Evolutionary conservation across 2,329 filamentous ascomycete species (phyloP).

Genomic region (Phyllosticta ampelicida): DNA sequence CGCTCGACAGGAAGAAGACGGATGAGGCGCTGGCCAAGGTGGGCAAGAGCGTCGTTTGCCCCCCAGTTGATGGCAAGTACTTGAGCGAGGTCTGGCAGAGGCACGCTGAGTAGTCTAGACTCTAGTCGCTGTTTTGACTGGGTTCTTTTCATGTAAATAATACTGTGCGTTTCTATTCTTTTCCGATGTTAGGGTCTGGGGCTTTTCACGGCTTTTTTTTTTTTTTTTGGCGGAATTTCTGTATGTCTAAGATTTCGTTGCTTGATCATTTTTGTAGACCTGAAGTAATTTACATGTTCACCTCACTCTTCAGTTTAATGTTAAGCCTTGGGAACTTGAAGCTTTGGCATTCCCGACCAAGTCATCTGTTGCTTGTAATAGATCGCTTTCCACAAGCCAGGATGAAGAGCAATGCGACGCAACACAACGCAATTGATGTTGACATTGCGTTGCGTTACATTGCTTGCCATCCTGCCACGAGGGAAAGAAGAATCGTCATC

Average conservation of each 20-base stretch:
- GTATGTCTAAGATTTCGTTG: no score
- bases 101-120: not conserved
- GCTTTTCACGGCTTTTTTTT: not conserved
- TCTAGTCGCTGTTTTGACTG: not conserved
- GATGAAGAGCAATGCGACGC: no score
- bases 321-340: not conserved
- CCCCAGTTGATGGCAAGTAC: not conserved
- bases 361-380: no score
- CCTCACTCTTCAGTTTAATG: not conserved
- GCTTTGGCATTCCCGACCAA: not conserved
- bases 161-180: not conserved
- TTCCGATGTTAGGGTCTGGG: not conserved
- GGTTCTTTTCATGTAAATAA: not conserved
- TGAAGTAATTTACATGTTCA: not conserved
- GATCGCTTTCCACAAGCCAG: no score
- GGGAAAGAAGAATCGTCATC: no score
- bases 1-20: not conserved
- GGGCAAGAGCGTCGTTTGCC: not conserved
- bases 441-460: no score
- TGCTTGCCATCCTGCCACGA: no score
- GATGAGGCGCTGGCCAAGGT: not conserved
- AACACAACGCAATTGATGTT: no score
- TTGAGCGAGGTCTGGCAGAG: not conserved
- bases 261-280: not conserved
- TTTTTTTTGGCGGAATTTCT: not conserved